These are phyloP conservation scores for Fusarium poae DNA, from an alignment of 2,329 filamentous ascomycete species.

Conservation along the genomic window DNA sequence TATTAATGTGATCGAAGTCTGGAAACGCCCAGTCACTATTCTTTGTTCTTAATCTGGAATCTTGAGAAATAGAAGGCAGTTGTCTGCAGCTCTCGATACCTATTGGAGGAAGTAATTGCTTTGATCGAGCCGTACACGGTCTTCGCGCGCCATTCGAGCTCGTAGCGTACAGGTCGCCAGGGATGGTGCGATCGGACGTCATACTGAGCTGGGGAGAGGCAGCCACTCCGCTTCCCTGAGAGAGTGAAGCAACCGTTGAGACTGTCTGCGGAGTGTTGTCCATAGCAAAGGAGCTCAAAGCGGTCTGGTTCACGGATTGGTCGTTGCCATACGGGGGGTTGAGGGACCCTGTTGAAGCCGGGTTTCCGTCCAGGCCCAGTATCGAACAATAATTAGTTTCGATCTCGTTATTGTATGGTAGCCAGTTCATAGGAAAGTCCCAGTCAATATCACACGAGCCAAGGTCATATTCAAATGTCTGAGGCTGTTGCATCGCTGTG, in stretches of 20 bases:
- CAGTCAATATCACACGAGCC: slow-evolving; percentile 22
- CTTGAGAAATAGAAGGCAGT: not conserved
- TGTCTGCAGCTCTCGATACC: not conserved
- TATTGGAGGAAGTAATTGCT: slow-evolving; percentile 5
- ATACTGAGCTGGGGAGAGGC: slow-evolving; percentile 14
- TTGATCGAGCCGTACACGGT: slow-evolving; percentile 36
- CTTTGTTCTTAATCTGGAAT: not conserved
- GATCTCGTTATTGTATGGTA: slow-evolving; percentile 40
- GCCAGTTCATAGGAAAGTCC: slow-evolving; percentile 46
- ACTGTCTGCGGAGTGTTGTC: not conserved
- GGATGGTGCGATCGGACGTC: slow-evolving; percentile 4
- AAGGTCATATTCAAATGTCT: slow-evolving; percentile 12
- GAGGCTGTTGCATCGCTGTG: not conserved
- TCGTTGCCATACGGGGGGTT: not conserved
- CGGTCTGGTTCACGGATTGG: not conserved
- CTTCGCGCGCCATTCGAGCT: slow-evolving; percentile 37
- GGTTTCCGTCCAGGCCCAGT: not conserved
- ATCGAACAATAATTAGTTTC: slow-evolving; percentile 45
- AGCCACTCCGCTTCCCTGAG: not conserved
- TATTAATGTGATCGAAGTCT: not conserved
- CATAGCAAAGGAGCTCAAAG: not conserved
- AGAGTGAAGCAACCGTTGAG: slow-evolving; percentile 3
- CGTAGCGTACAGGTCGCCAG: slow-evolving; percentile 36
- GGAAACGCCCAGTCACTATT: not conserved
- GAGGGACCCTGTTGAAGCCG: not conserved